Conservation (phyloP, 495 filamentous ascomycete species). For the Xylaria nigripes region DNA sequence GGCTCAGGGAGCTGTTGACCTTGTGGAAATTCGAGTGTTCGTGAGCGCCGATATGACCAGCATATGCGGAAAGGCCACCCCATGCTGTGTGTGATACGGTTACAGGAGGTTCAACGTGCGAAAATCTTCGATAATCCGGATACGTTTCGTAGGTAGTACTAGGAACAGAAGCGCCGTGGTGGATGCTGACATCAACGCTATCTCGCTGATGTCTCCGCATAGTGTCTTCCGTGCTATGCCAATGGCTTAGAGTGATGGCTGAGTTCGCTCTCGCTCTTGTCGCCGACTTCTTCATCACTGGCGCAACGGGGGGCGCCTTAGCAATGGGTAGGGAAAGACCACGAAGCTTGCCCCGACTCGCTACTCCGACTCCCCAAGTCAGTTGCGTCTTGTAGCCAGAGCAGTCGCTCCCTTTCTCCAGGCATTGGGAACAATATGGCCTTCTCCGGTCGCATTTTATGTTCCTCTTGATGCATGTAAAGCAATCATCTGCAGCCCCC, state of each 20-base stretch:
- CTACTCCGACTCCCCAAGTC: slow-evolving; percentile 96
- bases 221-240: slow-evolving; percentile 31
- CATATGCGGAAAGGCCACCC: slow-evolving; percentile 22
- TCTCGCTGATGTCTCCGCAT: slow-evolving; percentile 19
- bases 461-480: slow-evolving; percentile 76
- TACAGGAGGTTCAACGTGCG: slow-evolving; percentile 29
- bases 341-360: slow-evolving; percentile 89
- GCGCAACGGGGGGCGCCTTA: slow-evolving; percentile 53
- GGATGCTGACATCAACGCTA: slow-evolving; percentile 24
- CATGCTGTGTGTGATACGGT: slow-evolving; percentile 20
- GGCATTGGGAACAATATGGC: slow-evolving; percentile 91
- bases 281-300: slow-evolving; percentile 35
- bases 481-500: slow-evolving; percentile 92
- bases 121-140: slow-evolving; percentile 23
- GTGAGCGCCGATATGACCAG: slow-evolving; percentile 16
- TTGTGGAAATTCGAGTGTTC: slow-evolving; percentile 24
- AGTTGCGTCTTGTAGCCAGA: slow-evolving; percentile 95
- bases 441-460: slow-evolving; percentile 84
- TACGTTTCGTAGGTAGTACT: slow-evolving; percentile 33
- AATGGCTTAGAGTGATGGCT: slow-evolving; percentile 29
- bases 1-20: slow-evolving; percentile 18
- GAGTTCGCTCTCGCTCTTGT: slow-evolving; percentile 33
- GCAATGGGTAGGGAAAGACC: slow-evolving; percentile 80
- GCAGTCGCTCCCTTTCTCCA: slow-evolving; percentile 87
- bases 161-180: slow-evolving; percentile 17